These are phyloP conservation scores for Talaromyces sp. DNA, from an alignment of 2,329 filamentous ascomycete genomes.

Conservation along the genomic window DNA sequence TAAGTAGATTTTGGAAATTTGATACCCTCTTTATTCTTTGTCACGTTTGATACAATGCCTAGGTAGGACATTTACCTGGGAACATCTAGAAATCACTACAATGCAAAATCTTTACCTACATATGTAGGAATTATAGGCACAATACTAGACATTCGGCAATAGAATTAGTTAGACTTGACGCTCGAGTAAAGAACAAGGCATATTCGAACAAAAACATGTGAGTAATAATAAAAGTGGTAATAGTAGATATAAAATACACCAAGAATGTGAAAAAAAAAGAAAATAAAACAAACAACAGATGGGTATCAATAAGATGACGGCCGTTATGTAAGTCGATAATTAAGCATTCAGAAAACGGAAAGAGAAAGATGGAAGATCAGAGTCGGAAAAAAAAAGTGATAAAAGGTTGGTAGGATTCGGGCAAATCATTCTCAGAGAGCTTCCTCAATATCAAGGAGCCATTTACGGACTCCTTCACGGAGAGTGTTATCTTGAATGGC, in stretches of 20 bases:
- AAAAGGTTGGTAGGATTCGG: neutral
- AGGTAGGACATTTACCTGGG: neutral
- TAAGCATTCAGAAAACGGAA: neutral
- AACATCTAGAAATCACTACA: neutral
- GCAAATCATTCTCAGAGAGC: slow-evolving; percentile 13
- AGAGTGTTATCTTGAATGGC: slow-evolving; percentile 46
- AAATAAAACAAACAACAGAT: slow-evolving; percentile 5
- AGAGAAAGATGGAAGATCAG: neutral
- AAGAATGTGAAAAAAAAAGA: slow-evolving; percentile 1
- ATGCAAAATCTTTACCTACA: neutral
- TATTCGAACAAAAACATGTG: neutral
- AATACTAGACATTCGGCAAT: neutral
- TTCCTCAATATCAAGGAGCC: slow-evolving; percentile 49
- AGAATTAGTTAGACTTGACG: neutral
- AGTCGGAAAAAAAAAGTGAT: neutral
- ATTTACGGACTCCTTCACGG: slow-evolving; percentile 53
- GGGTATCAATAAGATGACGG: slow-evolving; percentile 12
- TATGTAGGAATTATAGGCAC: neutral
- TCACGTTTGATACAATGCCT: neutral
- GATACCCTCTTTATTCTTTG: neutral
- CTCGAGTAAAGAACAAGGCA: neutral
- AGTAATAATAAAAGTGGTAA: neutral
- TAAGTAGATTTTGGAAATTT: neutral
- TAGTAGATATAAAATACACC: slow-evolving; percentile 7
- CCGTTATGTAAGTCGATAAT: slow-evolving; percentile 6